Conservation (phyloP, 164 flowering plant species). For the Sedum album region DNA sequence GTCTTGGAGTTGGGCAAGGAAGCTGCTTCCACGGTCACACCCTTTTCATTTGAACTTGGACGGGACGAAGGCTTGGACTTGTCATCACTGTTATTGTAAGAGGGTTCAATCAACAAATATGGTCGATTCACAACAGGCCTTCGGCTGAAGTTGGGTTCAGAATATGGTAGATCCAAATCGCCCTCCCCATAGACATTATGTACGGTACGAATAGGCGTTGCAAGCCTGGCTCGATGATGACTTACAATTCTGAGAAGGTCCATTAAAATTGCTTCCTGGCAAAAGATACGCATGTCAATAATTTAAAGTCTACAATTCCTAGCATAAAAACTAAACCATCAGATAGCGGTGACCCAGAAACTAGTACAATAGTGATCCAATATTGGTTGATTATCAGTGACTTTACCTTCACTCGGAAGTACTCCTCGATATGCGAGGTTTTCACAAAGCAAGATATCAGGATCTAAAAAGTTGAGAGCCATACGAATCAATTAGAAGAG, state of each 20-base stretch:
- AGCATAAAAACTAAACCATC: background rate
- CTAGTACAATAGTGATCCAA: background rate
- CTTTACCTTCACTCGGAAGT: conserved; percentile 85
- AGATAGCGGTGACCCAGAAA: background rate
- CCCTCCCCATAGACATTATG: conserved; percentile 68
- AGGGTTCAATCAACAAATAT: conserved; percentile 43
- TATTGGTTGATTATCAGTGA: background rate
- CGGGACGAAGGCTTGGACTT: conserved; percentile 24
- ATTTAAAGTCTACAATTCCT: background rate
- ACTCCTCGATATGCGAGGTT: conserved; percentile 87
- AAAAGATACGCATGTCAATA: background rate
- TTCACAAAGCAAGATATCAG: conserved; percentile 95
- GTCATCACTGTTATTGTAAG: conserved; percentile 44
- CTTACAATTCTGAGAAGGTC: conserved; percentile 92
- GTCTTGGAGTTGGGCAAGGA: conserved; percentile 16
- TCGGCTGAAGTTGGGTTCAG: conserved; percentile 18
- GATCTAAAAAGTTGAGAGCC: conserved; percentile 41
- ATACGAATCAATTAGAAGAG: background rate
- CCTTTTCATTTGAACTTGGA: conserved; percentile 15
- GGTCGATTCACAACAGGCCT: conserved; percentile 27
- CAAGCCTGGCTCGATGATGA: conserved; percentile 90
- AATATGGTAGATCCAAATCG: conserved; percentile 28
- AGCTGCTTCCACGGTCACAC: conserved; percentile 18
- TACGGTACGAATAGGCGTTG: conserved; percentile 90
- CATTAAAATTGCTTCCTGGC: conserved; percentile 78